A percentile compares a stretch with the other conserved stretches of the same genome.
phyloP scores from a whole-genome alignment of 2,329 filamentous ascomycete genomes.

The Aspergillus udagawae region DNA sequence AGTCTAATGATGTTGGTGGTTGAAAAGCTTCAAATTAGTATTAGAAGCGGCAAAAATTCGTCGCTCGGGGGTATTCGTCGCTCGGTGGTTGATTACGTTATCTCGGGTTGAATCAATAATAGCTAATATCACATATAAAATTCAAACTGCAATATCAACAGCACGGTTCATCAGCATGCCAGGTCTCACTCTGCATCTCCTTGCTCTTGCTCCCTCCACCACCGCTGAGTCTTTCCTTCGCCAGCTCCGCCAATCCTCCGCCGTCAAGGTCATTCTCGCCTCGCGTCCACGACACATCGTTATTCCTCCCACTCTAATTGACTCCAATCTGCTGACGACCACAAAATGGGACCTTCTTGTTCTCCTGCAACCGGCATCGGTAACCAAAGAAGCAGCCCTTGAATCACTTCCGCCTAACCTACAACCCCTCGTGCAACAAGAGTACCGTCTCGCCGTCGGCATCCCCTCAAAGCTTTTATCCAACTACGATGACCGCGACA shows the following conservation, averaged over 20 bases:
- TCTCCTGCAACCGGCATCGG: conserved; percentile 20
- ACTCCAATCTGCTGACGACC: conserved; percentile 23
- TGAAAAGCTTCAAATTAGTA: too few species aligned
- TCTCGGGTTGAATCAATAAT: background rate
- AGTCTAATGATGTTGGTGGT: too few species aligned
- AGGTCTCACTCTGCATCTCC: conserved; percentile 32
- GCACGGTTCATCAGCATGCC: conserved; percentile 23
- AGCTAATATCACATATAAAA: background rate
- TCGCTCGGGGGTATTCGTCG: too few species aligned
- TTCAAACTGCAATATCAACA: too few species aligned
- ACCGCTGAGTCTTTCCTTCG: conserved; percentile 24
- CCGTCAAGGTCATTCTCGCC: conserved; percentile 28
- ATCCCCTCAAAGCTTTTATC: conserved; percentile 35
- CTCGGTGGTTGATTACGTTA: too few species aligned
- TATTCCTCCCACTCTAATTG: conserved; percentile 31
- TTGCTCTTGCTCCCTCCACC: conserved; percentile 23
- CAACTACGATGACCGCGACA: conserved; percentile 22
- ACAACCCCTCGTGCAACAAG: conserved; percentile 16
- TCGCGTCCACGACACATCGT: conserved; percentile 35
- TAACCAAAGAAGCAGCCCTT: conserved; percentile 4
- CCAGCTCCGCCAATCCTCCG: conserved; percentile 20
- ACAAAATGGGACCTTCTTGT: conserved; percentile 35
- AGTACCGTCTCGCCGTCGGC: conserved; percentile 32
- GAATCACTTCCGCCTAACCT: conserved; percentile 16
- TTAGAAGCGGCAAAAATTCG: too few species aligned